Base-by-base conservation (phyloP, 441 rosid genomes). In the Syzygium syzygioides region DNA sequence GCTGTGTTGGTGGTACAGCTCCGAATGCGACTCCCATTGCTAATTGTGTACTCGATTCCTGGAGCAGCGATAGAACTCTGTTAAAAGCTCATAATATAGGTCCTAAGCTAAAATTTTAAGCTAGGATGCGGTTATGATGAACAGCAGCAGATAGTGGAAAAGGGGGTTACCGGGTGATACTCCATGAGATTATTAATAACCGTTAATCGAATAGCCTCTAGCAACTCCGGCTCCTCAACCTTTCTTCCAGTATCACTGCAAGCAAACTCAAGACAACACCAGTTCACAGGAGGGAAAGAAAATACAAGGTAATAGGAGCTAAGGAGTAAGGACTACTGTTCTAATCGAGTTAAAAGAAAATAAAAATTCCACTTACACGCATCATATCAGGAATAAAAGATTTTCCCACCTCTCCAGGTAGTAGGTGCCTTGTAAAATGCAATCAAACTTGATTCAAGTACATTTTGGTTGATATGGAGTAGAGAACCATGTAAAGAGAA, bases 11-110 rank as follows among this genome's bases (percentile, higher is more conserved):
- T 45, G 98, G 98, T 90, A 91, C 93, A 88, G 94, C 94, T 85
- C 99, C 99, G 48, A 98, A 98, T 91, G 98, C 98, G 85, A 87
- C 94, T 86, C 99, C 99, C 98, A 98, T 93, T 55, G 99, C 99
- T 90, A 98, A 91, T 91, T 97, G 98, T 55, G 98, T 93, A 92
- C 99, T 97, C 87, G 99, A 97, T 93, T 98, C 99, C 99, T 98
- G 93, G 86, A 91, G 64, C 92, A 90, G 90, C 91, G 89, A 88
- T 87, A 85, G 53, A 84, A 66, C 45, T 89, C 88, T 87, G 87
- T 52, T 54, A 88, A 83, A 87, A 83, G 62, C 64, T 86, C 87
- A 85, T 23, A 20, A 28, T 53, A 55, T 55, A 64, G 45, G 62
- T 84, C 59, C 66, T 19, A 53, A 45, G 84, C 26, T 6, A 76